Evolutionary conservation across 1,284 basidiomycete genomes (phyloP).

Genomic region (Malassezia psittaci): DNA sequence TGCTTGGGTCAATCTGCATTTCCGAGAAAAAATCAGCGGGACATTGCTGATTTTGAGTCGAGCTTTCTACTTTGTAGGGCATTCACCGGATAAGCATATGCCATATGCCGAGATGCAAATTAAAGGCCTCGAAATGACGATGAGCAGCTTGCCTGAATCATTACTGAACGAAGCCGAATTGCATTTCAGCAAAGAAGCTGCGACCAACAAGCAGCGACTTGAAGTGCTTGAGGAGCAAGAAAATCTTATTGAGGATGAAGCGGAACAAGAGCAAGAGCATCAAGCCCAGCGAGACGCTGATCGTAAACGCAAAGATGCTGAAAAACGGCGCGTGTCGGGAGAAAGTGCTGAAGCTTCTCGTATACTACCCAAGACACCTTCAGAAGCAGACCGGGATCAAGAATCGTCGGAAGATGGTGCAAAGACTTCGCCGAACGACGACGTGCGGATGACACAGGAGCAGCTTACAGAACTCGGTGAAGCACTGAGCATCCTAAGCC

Average conservation of each 20-base stretch:
- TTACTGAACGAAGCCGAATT: constrained; percentile 92
- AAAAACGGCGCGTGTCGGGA: constrained; percentile 29
- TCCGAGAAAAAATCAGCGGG: constrained; percentile 74
- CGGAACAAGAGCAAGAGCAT: constrained; percentile 89
- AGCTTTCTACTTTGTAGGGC: constrained; percentile 70
- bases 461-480: constrained; percentile 89
- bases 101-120: constrained; percentile 53
- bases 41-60: constrained; percentile 83
- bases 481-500: constrained; percentile 77
- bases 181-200: constrained; percentile 82
- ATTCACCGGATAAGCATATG: constrained; percentile 19
- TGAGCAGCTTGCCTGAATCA: constrained; percentile 87
- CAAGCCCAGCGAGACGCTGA: constrained; percentile 76
- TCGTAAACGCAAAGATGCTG: constrained; percentile 62
- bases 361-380: constrained; percentile 28
- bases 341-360: constrained; percentile 35
- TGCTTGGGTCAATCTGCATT: constrained; percentile 87
- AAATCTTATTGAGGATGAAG: constrained; percentile 96
- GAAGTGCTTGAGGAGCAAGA: constrained; percentile 96
- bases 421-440: constrained; percentile 45
- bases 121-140: constrained; percentile 71
- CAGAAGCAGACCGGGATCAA: neutral
- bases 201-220: constrained; percentile 93
- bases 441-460: constrained; percentile 91
- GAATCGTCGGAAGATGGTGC: neutral